Evolutionary conservation across 1,284 basidiomycete species (phyloP).

Genomic region (Ceratobasidium sp.): DNA sequence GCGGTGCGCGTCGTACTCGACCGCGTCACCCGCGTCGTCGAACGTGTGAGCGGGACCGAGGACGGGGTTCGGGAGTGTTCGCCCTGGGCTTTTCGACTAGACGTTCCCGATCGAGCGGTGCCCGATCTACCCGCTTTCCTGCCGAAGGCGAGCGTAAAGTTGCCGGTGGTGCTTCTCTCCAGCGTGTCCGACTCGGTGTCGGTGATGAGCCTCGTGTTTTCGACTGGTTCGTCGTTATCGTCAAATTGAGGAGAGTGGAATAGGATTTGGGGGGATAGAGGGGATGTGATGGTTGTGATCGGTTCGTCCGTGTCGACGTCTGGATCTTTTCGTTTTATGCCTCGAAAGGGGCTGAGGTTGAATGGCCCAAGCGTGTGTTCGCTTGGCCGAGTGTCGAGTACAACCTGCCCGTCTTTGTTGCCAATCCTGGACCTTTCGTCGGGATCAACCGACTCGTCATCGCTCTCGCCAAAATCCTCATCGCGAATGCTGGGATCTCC

Average conservation of each 20-base stretch:
- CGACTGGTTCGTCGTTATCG: conserved; percentile 9
- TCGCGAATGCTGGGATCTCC: conserved; percentile 25
- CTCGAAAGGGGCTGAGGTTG: neutral
- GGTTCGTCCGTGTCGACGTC: neutral
- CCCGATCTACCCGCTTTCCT: no score
- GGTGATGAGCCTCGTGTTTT: neutral
- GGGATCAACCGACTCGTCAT: conserved; percentile 8
- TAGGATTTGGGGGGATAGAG: neutral
- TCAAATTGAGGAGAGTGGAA: neutral
- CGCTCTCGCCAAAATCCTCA: conserved; percentile 3
- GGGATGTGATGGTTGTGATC: neutral
- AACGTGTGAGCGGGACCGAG: neutral
- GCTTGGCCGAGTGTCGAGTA: neutral
- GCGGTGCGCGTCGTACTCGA: conserved; percentile 23
- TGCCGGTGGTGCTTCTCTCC: conserved; percentile 1
- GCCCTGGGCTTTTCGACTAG: no score
- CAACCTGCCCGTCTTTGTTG: no score
- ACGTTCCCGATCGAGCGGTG: neutral
- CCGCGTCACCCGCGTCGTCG: conserved; percentile 18
- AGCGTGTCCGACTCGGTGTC: no score
- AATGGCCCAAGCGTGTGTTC: conserved; percentile 12
- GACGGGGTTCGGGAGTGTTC: conserved; percentile 1
- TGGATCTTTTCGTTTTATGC: neutral
- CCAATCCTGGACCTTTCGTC: no score
- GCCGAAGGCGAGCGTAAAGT: conserved; percentile 26